Evolutionary conservation across 208 protist species (phyloP).

Genomic region (Jaenimonas drosophilae): DNA sequence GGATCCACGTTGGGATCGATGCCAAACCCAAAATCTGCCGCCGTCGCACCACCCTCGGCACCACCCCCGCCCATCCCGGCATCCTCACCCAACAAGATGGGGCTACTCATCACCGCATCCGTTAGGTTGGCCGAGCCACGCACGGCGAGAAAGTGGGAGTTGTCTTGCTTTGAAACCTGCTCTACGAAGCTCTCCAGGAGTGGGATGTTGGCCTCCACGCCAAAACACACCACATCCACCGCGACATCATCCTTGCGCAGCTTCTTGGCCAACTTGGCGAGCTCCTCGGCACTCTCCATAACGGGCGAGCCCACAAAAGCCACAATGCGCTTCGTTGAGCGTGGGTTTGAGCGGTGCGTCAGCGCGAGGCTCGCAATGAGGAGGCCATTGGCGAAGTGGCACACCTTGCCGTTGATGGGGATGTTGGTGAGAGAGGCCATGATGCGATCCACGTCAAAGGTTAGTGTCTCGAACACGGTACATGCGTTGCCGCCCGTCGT

Average conservation of each 20-base stretch:
- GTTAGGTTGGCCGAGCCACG: constrained; percentile 74
- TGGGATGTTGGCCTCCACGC: constrained; percentile 83
- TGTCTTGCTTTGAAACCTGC: constrained; percentile 78
- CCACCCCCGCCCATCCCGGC: constrained; percentile 7
- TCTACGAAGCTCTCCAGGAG: constrained; percentile 90
- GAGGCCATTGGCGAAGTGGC: constrained; percentile 86
- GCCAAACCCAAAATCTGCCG: constrained; percentile 46
- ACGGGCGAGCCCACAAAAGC: constrained; percentile 96
- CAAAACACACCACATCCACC: constrained; percentile 96
- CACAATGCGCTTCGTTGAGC: constrained; percentile 95
- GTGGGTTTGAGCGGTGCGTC: constrained; percentile 94
- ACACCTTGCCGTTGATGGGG: constrained; percentile 72
- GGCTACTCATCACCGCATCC: constrained; percentile 87
- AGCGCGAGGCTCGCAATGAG: constrained; percentile 94
- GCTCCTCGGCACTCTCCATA: constrained; percentile 70
- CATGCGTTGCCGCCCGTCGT: constrained; percentile 88
- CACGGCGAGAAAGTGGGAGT: constrained; percentile 83
- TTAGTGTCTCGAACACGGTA: constrained; percentile 93
- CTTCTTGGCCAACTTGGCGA: constrained; percentile 91
- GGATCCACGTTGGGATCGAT: constrained; percentile 90
- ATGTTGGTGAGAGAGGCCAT: constrained; percentile 86
- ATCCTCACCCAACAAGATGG: constrained; percentile 62
- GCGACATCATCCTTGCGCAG: constrained; percentile 97
- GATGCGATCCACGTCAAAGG: constrained; percentile 90
- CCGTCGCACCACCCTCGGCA: constrained; percentile 10